Base-by-base conservation (phyloP, 2,329 filamentous ascomycete genomes). In the Dryadomyces sulphureus region DNA sequence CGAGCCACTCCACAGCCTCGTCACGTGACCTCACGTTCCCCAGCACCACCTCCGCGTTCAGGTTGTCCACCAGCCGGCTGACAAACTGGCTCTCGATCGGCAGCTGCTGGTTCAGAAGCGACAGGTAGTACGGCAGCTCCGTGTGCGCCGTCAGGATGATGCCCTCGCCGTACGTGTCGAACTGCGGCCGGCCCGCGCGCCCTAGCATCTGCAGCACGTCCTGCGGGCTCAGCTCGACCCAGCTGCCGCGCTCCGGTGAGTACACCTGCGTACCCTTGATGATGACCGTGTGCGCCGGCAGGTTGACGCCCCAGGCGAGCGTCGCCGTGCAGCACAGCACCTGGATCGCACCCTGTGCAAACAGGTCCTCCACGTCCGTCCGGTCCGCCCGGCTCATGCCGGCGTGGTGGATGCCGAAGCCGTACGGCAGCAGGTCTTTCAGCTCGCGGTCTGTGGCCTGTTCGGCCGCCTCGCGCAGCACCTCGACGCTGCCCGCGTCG, bases 261-360 rank as follows among this genome's bases (percentile, higher is more conserved):
- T 98, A 98, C 19, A 98, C 83, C 59, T 94, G 88, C 1, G 92
- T 98, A 46, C 92, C 92, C 65, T 98, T 98, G 69, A 98, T 98
- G 59, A 98, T 90, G 57, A 98, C 92, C 1, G 92, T 96, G 59
- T 98, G 92, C 2, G 92, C 92, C 5, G 92, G 92, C 59, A 98
- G 67, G 63, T 98, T 98, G 59, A 98, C 92, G 77, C 92, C 92
- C 92, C 92, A 98, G 21, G 92, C 92, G 45, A 98, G 71, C n/a
- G 92, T 98, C 35, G 93, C 90, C 35, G 92, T 98, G 64, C 88
- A 96, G 32, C 96, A 90, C 43, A 98, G 78, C 2, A 98, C 92
- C 60, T 95, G 89, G 34, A 98, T 86, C 27, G 84, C 80, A 50
- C 90, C 90, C 59, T 89, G 84, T 39, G 84, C 79, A 57, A 98